Conservation (phyloP, 257 asterid species). For the Lycium barbarum region DNA sequence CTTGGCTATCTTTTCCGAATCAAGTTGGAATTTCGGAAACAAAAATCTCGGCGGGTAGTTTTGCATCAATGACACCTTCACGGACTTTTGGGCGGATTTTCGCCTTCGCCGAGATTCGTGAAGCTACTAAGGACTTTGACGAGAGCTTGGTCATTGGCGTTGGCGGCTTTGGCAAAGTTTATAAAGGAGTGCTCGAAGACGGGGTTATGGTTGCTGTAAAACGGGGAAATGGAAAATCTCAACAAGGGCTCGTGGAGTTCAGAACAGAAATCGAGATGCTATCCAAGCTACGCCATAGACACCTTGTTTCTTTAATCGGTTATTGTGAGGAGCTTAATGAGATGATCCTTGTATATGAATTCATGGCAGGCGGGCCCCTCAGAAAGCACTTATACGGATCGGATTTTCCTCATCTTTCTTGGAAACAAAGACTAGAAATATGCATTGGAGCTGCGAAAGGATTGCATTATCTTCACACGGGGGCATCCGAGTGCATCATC, state of each 20-base stretch:
- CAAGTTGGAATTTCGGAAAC: conserved; percentile 38
- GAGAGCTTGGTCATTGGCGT: conserved; percentile 45
- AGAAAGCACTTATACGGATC: conserved; percentile 44
- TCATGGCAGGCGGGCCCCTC: conserved; percentile 46
- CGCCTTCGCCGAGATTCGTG: conserved; percentile 42
- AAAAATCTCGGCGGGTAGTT: conserved; percentile 37
- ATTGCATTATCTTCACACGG: conserved; percentile 45
- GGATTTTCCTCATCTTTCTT: conserved; percentile 31
- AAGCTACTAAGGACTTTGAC: conserved; percentile 40
- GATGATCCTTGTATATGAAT: conserved; percentile 49
- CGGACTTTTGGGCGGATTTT: conserved; percentile 34
- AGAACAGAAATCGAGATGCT: conserved; percentile 49
- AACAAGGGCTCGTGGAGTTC: conserved; percentile 44
- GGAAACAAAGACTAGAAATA: conserved; percentile 47
- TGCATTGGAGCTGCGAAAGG: conserved; percentile 52
- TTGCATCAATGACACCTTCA: conserved; percentile 41
- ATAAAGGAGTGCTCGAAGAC: conserved; percentile 41
- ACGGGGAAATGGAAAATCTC: conserved; percentile 44
- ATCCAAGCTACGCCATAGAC: conserved; percentile 47
- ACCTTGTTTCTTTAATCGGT: conserved; percentile 43
- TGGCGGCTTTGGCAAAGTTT: conserved; percentile 47
- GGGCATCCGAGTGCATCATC: conserved; percentile 42
- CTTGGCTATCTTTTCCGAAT: conserved; percentile 38
- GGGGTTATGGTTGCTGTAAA: conserved; percentile 44
- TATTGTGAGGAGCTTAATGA: conserved; percentile 46